Evolutionary conservation across 768 basidiomycete species (phyloP), one percentile per base, ranked within the genome.

Genomic region (Vararia minispora): DNA sequence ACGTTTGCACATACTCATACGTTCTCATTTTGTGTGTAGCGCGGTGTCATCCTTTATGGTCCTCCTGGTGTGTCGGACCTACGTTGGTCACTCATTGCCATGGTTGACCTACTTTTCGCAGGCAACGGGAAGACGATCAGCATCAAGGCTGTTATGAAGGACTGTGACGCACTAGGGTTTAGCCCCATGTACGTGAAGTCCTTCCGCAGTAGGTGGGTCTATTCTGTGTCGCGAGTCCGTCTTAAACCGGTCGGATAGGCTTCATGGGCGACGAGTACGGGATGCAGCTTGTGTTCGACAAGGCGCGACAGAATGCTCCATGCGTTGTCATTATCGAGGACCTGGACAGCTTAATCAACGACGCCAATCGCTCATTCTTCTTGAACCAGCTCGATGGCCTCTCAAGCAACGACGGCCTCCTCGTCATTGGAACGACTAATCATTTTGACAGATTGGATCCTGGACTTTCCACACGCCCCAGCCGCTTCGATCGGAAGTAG

Each of bases 401-500:
- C 23, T 75, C 79, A 52, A 71, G 75, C 22, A 89, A 89, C 50
- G 76, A 88, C 43, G 88, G 88, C 0, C 47, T 91, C 8, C 68
- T 90, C 21, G 61, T 89, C 49, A 77, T 89, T 39, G 78, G 72
- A 13, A 75, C 84, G 1, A 90, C 88, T 18, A 91, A 90, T 53
- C 84, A 90, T 56, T 78, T 88, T 43, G 82, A 88, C 28, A 63
- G 69, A 31, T 71, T 90, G 28, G 88, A 89, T 51, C 75, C 81
- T 23, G 81, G 78, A 6, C 56, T 91, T 42, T 79, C 81, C 45
- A 72, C 64, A 28, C 71, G 88, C 14, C 87, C 87, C 7, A 86
- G 81, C 49, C 73, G 87, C 27, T 90, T 90, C 48, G 87, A 90
- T 53, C 68, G 88, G 37, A 87, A 89, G 64, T 88, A 77, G 85